Base-by-base conservation (phyloP, 495 filamentous ascomycete species). In the Aspergillus cristatus region DNA sequence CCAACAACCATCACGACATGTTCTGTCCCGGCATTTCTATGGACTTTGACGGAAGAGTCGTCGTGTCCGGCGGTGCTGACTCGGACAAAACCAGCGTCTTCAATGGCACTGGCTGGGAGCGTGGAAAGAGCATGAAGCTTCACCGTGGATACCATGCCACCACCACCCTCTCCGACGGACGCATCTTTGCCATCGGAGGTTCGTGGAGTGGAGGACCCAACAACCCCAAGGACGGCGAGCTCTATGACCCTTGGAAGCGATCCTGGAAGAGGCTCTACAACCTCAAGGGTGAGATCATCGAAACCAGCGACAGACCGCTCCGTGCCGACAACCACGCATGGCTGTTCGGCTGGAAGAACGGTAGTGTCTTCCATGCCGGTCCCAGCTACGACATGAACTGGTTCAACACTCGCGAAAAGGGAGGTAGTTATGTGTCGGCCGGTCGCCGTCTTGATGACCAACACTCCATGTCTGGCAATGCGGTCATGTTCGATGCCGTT, bases 11-110 rank as follows among this genome's bases (percentile, higher is more conserved):
- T 6, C 72, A 76, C 32, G 70, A 76, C 43, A 79, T 81, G 73
- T 81, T 80, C 46, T 80, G 77, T 48, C 75, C 76, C 4, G 75
- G 76, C 1, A 71, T 74, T 18, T 71, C 69, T 3, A 44, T 71
- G 7, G 67, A 72, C 41, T 46, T 55, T 15, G 55, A 63, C 14
- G 77, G 77, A 12, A 57, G 53, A n/a, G 56, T 75, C 14, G 41
- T 76, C 15, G 67, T 79, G 14, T 71, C 66, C 3, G 76, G 77
- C 2, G 75, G 75, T 4, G 50, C 55, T 28, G 60, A 60, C 37
- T 53, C 61, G 10, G 37, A 42, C 0, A 56, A 62, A 25, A 71
- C 65, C 7, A 74, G 68, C 41, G 60, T 75, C 32, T 77, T 68
- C 47, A 46, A 70, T 30, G 42, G 49, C 0, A 28, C 39, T 15